Evolutionary conservation across 768 basidiomycete species (phyloP).

Genomic region (Coprinopsis cinerea): DNA sequence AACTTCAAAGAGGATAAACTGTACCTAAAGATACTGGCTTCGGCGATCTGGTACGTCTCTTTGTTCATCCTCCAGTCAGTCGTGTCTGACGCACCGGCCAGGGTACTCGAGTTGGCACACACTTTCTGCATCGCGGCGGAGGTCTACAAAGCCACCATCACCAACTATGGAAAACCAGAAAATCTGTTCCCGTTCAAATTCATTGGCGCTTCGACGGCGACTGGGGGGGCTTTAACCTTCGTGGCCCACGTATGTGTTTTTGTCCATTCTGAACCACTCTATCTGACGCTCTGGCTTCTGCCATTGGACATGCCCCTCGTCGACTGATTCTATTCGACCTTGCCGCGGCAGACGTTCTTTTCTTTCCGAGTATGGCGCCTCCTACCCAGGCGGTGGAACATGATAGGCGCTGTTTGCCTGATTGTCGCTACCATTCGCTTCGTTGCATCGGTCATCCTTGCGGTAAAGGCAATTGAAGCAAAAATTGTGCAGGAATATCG

Average conservation of each 20-base stretch:
- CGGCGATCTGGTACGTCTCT: too few relatives aligned
- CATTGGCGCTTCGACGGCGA: slow-evolving; percentile 4
- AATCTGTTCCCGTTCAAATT: slow-evolving; percentile 6
- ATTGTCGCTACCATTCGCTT: not conserved
- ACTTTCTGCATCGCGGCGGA: slow-evolving; percentile 17
- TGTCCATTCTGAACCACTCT: not conserved
- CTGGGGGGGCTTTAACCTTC: slow-evolving; percentile 13
- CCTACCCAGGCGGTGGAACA: slow-evolving; percentile 8
- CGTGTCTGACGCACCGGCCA: not conserved
- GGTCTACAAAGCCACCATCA: slow-evolving; percentile 16
- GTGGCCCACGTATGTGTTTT: slow-evolving; percentile 6
- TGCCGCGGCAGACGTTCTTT: slow-evolving; percentile 14
- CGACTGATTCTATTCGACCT: too few relatives aligned
- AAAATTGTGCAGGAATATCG: slow-evolving; percentile 1
- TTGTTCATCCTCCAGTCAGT: too few relatives aligned
- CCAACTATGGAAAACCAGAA: slow-evolving; percentile 9
- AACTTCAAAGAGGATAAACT: slow-evolving; percentile 18
- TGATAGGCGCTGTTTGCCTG: slow-evolving; percentile 6
- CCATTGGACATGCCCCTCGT: too few relatives aligned
- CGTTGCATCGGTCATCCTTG: not conserved
- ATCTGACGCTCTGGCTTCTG: too few relatives aligned
- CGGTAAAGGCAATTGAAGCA: not conserved
- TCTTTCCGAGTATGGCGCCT: slow-evolving; percentile 1
- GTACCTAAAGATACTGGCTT: slow-evolving; percentile 14
- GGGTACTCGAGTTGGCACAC: slow-evolving; percentile 19